Base-by-base conservation (phyloP, 305 asterid genomes). In the Striga hermonthica region DNA sequence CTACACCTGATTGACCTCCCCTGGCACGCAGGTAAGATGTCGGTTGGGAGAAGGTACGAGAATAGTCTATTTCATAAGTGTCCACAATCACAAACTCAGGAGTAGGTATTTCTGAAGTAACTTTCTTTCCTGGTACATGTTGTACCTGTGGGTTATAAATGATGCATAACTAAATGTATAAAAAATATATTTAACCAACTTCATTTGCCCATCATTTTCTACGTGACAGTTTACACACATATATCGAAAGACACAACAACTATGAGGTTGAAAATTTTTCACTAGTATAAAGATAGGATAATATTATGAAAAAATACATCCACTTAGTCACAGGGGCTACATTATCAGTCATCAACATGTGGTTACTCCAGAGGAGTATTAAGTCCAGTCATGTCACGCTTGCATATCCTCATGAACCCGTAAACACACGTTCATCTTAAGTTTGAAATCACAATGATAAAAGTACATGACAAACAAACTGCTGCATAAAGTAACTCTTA, bases 21-120 rank as follows among this genome's bases (percentile, higher is more conserved):
- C 99, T 86, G 58, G 96, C 96, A 50, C 92, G 96, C 74, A 90
- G 81, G 72, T 93, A 93, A 0, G 99, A 88, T 61, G 96, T 80
- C 22, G 97, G 89, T 74, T 93, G 99, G 60, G 57, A 71, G 77
- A 90, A 93, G 48, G 96, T 90, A 61, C 90, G 88, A 1, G 97
- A 85, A 79, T 93, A 93, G 74, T 93, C 99, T 80, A 95, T 88
- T 77, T 88, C 97, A 75, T 90, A 93, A 39, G 99, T 93, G 76
- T 86, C 99, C 66, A 90, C 99, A 64, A 88, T 78, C 77, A 88
- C 87, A 57, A 78, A 93, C 82, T 93, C 89, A 7, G 99, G 99
- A 66, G 88, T 93, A 47, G 99, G 99, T 75, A 93, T 93, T 83
- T 93, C 99, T 67, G 99, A 73, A 75, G 84, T 83, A 66, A 64